Conservation (phyloP, 2,329 filamentous ascomycete species). For the Botryotinia convoluta region DNA sequence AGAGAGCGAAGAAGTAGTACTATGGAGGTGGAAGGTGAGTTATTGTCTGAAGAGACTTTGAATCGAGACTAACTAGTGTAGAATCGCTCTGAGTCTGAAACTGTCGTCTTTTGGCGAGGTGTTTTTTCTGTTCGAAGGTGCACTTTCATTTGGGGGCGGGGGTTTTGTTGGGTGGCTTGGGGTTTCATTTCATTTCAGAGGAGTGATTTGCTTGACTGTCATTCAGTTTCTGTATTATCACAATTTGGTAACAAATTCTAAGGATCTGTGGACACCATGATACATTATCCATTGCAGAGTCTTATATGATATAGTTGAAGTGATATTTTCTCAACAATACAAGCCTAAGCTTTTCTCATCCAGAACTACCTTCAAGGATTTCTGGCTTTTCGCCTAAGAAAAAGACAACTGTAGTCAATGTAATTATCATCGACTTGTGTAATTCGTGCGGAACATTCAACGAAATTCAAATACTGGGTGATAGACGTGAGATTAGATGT, state of each 20-base stretch:
- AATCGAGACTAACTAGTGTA: neutral
- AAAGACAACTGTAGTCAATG: too few relatives aligned
- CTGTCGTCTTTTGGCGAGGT: accelerated
- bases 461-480: too few relatives aligned
- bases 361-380: too few relatives aligned
- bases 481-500: neutral
- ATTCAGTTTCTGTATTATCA: neutral
- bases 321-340: neutral
- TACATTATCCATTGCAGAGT: neutral
- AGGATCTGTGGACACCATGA: neutral
- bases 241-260: neutral
- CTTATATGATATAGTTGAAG: neutral
- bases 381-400: too few relatives aligned
- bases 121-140: neutral
- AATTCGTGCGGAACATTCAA: too few relatives aligned
- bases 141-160: neutral
- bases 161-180: neutral
- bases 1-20: neutral
- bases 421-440: too few relatives aligned
- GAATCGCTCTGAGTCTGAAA: neutral
- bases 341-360: neutral
- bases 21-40: neutral
- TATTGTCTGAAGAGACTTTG: neutral
- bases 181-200: neutral
- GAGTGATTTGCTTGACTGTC: neutral